These are phyloP conservation scores for Diatrype stigma DNA, from an alignment of 2,329 filamentous ascomycete genomes.

Conservation along the genomic window DNA sequence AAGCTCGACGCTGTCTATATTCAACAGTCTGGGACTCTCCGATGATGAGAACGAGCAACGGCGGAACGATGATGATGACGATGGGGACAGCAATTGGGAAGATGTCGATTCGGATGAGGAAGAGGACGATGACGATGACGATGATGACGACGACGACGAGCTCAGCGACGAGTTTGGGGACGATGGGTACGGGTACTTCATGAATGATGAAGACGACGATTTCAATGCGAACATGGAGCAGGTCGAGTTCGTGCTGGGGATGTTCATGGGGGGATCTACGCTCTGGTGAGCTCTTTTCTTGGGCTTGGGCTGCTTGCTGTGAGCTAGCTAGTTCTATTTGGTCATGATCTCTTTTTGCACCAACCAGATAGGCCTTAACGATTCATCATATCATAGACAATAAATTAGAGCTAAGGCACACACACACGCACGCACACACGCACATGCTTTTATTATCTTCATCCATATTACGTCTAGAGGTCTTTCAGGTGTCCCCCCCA, in stretches of 20 bases:
- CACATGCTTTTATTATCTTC: too few relatives aligned
- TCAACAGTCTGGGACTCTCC: background rate
- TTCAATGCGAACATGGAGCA: background rate
- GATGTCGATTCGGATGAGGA: constrained; percentile 1
- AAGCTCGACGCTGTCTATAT: background rate
- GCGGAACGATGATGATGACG: background rate
- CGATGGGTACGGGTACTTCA: background rate
- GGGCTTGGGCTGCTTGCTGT: too few relatives aligned
- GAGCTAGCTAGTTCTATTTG: too few relatives aligned
- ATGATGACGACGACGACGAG: background rate
- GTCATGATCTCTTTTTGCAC: too few relatives aligned
- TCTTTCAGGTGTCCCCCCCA: too few relatives aligned
- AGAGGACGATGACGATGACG: background rate
- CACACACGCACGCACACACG: too few relatives aligned
- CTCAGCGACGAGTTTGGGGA: background rate
- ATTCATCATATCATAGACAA: too few relatives aligned
- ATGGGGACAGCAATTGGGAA: background rate
- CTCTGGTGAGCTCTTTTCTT: too few relatives aligned
- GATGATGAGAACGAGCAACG: background rate
- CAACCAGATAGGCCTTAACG: too few relatives aligned
- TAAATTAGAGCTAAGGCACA: too few relatives aligned
- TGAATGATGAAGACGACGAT: background rate
- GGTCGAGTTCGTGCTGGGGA: background rate
- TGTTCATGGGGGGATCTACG: too few relatives aligned
- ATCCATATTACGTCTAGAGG: too few relatives aligned